A percentile compares a stretch with the other conserved stretches of the same genome.
These are phyloP conservation scores for Xylaria venustula DNA, from an alignment of 495 filamentous ascomycete species.

Conservation along the genomic window DNA sequence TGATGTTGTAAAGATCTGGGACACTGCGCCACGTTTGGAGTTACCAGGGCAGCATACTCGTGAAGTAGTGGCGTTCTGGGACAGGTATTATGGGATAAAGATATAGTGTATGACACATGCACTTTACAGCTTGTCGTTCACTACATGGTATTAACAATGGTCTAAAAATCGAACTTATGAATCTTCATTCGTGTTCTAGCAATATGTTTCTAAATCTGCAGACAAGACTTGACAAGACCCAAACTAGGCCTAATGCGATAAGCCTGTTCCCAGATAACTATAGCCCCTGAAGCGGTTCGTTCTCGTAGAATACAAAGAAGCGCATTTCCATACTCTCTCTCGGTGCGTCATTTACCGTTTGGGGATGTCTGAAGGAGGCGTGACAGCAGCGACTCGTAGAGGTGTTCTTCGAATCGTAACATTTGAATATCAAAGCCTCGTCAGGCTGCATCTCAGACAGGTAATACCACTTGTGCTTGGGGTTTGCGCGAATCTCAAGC, in stretches of 20 bases:
- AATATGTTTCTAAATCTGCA: too few relatives aligned
- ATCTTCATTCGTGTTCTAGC: too few relatives aligned
- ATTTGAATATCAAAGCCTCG: conserved; percentile 59
- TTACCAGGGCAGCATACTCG: neutral
- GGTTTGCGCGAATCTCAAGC: conserved; percentile 2
- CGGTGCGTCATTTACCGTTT: conserved; percentile 2
- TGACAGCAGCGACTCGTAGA: conserved; percentile 16
- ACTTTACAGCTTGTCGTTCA: too few relatives aligned
- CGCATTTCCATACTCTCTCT: conserved; percentile 26
- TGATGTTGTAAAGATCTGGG: neutral
- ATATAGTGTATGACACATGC: neutral
- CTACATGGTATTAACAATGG: too few relatives aligned
- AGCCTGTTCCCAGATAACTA: too few relatives aligned
- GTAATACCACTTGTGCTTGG: conserved; percentile 51
- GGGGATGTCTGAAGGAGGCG: conserved; percentile 17
- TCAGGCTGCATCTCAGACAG: conserved; percentile 50
- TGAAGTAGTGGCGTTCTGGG: neutral
- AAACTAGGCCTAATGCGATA: too few relatives aligned
- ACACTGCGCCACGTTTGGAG: neutral
- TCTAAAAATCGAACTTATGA: too few relatives aligned
- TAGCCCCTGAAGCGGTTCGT: neutral
- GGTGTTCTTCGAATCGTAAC: conserved; percentile 54
- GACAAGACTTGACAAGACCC: too few relatives aligned
- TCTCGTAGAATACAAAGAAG: conserved; percentile 21
- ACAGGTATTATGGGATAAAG: neutral